Percentiles rank a stretch among this genome's conserved stretches.
Evolutionary conservation across 805 yeast genomes (phyloP).

Genomic region (Huiozyma naganishii): DNA sequence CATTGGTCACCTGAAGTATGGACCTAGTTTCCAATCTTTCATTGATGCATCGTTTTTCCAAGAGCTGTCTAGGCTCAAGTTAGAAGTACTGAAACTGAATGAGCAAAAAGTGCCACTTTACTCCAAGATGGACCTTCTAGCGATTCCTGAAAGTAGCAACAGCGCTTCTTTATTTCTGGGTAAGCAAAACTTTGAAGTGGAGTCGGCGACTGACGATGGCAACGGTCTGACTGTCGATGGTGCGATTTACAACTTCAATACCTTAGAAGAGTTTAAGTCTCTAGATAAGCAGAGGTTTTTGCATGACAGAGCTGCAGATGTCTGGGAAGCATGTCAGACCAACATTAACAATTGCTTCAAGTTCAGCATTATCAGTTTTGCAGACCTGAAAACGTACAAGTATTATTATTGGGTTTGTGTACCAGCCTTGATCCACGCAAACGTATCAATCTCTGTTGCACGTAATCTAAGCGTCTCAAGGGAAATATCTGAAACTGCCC

Average conservation of each 20-base stretch:
- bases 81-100: constrained; percentile 56
- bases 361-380: constrained; percentile 54
- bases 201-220: constrained; percentile 1
- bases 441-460: constrained; percentile 4
- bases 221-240: constrained; percentile 27
- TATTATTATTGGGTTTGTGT: constrained; percentile 85
- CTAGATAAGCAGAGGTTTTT: constrained; percentile 53
- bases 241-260: constrained; percentile 52
- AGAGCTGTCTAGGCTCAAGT: constrained; percentile 57
- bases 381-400: constrained; percentile 81
- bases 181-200: constrained; percentile 26
- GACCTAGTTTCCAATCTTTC: constrained; percentile 50
- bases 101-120: constrained; percentile 19
- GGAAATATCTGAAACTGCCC: not conserved
- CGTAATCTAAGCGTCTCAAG: not conserved
- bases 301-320: constrained; percentile 29
- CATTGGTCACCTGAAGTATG: constrained; percentile 15
- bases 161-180: constrained; percentile 17
- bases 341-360: constrained; percentile 19
- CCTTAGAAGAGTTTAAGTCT: constrained; percentile 73
- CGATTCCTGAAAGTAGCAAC: constrained; percentile 8
- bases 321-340: constrained; percentile 19
- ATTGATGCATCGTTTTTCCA: constrained; percentile 84
- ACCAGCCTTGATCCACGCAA: constrained; percentile 42
- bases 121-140: constrained; percentile 18